phyloP scores from a whole-genome alignment of 352 stramenopile species.

The Globisporangium cystogenes region DNA sequence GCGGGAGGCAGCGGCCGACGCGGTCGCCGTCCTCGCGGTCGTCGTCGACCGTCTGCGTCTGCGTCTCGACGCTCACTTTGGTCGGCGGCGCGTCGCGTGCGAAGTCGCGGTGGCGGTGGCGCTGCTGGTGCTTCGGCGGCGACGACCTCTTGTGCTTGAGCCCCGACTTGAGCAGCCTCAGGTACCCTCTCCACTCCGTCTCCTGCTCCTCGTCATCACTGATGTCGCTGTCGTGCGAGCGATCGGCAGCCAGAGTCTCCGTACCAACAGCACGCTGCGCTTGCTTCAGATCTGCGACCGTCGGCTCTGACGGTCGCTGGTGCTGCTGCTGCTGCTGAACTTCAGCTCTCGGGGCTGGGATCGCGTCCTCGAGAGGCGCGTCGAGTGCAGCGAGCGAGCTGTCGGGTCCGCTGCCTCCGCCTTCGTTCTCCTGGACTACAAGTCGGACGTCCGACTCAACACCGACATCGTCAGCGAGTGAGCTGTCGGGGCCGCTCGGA shows the following conservation, averaged over 20 bases:
- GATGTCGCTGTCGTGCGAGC: neutral
- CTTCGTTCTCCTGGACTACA: no score
- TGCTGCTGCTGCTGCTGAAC: no score
- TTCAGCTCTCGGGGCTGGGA: neutral
- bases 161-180: conserved; percentile 29
- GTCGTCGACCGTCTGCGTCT: neutral
- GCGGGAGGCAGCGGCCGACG: neutral
- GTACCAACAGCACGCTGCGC: neutral
- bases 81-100: neutral
- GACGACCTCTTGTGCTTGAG: conserved; percentile 29
- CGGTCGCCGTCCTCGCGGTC: neutral
- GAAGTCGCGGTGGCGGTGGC: neutral
- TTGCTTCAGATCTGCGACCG: neutral
- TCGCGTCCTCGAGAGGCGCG: neutral
- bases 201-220: no score
- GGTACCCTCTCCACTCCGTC: conserved; percentile 28
- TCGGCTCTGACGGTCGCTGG: neutral
- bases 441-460: no score
- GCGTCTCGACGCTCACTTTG: neutral
- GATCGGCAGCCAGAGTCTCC: neutral
- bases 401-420: neutral
- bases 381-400: neutral
- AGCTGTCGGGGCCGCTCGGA: neutral
- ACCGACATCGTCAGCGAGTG: neutral
- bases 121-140: conserved; percentile 10